Conservation (phyloP, 148 eudicot species). For the Rhododendron williamsianum region DNA sequence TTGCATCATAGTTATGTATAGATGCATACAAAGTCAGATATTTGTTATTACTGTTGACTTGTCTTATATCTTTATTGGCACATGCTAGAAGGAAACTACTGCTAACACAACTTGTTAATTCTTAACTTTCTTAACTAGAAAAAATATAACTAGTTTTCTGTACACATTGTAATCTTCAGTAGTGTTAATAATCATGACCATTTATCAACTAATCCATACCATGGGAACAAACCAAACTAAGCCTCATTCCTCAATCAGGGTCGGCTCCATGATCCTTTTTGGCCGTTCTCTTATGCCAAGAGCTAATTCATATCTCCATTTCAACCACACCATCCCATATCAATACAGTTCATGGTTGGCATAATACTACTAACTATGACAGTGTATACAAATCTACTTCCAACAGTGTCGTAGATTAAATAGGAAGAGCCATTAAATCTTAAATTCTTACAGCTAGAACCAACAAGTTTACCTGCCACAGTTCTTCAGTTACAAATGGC, state of each 20-base stretch:
- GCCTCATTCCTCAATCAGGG: neutral
- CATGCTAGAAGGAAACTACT: neutral
- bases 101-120: neutral
- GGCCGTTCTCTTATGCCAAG: neutral
- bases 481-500: constrained; percentile 98
- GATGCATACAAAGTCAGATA: neutral
- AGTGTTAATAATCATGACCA: neutral
- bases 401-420: neutral
- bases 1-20: neutral
- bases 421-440: neutral
- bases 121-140: neutral
- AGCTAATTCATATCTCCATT: neutral
- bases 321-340: neutral
- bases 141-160: neutral
- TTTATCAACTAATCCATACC: neutral
- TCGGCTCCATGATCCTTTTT: neutral
- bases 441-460: neutral
- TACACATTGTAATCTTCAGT: neutral
- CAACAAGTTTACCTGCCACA: constrained; percentile 77
- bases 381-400: neutral
- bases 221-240: neutral
- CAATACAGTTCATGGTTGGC: neutral
- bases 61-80: neutral
- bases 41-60: neutral
- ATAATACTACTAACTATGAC: neutral